These are phyloP conservation scores for Coemansia sp. DNA, from an alignment of 192 early-diverging fungal genomes.

Conservation along the genomic window DNA sequence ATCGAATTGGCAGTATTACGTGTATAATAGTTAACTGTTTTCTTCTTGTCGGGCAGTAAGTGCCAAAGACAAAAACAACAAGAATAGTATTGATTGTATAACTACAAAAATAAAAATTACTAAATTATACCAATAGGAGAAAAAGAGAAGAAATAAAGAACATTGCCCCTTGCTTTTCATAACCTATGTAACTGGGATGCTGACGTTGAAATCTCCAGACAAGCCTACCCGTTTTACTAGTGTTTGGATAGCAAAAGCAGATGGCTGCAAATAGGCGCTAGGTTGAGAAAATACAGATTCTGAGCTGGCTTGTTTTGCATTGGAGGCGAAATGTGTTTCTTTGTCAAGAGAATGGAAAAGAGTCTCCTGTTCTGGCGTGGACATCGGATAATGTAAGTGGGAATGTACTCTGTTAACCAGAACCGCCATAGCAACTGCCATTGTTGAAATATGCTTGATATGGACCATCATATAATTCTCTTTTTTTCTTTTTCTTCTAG, in stretches of 20 bases:
- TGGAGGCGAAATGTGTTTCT: background rate
- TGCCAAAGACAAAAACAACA: background rate
- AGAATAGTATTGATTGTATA: background rate
- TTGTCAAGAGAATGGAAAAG: background rate
- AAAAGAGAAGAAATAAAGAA: too few species aligned
- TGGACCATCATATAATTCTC: background rate
- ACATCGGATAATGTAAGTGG: background rate
- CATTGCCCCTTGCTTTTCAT: background rate
- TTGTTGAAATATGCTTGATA: background rate
- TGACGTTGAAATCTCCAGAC: slow-evolving; percentile 4
- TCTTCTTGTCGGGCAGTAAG: background rate
- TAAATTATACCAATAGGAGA: background rate
- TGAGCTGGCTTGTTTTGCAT: background rate
- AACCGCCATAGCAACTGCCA: background rate
- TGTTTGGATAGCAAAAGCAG: background rate
- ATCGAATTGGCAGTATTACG: background rate
- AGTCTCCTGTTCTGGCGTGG: background rate
- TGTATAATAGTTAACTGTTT: slow-evolving; percentile 11
- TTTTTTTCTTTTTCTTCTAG: background rate
- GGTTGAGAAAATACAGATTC: background rate
- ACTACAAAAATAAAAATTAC: background rate
- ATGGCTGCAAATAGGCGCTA: background rate
- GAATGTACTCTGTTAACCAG: background rate
- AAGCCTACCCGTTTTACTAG: background rate
- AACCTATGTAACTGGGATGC: slow-evolving; percentile 9